A percentile compares a stretch with the other conserved stretches of the same genome.
Evolutionary conservation across 106 monocot species (phyloP).

Genomic region (Narthecium ossifragum): DNA sequence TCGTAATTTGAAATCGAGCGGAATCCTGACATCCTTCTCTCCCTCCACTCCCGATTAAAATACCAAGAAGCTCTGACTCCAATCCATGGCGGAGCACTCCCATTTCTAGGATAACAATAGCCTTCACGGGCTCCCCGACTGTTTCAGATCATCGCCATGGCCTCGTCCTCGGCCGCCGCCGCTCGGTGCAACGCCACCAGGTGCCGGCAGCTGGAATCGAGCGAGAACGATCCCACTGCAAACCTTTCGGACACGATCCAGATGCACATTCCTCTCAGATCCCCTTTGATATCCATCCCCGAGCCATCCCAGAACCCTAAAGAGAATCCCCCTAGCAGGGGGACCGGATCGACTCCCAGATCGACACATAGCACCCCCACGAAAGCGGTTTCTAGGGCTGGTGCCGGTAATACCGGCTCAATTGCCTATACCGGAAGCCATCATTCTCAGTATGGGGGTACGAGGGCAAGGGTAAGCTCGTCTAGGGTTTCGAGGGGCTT

Average conservation of each 20-base stretch:
- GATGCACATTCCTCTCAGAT: slow-evolving; percentile 11
- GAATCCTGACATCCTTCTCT: no score
- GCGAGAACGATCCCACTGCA: slow-evolving; percentile 32
- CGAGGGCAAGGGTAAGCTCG: slow-evolving; percentile 24
- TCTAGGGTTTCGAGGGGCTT: slow-evolving; percentile 17
- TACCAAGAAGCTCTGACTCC: no score
- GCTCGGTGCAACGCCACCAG: no score
- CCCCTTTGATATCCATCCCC: slow-evolving; percentile 48
- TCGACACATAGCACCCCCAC: slow-evolving; percentile 25
- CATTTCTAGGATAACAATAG: no score
- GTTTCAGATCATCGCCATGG: no score
- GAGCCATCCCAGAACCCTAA: slow-evolving; percentile 37
- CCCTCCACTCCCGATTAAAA: no score
- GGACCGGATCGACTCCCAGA: slow-evolving; percentile 8
- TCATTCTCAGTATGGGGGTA: background rate
- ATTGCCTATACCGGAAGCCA: slow-evolving; percentile 1
- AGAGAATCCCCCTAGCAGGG: background rate
- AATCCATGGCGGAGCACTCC: no score
- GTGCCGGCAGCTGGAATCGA: no score
- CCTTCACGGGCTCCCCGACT: no score
- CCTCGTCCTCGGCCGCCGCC: no score
- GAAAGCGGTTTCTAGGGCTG: slow-evolving; percentile 14
- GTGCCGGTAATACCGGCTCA: background rate
- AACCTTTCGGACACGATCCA: background rate
- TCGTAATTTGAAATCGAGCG: no score